A percentile compares a stretch with the other conserved stretches of the same genome.
phyloP scores from a whole-genome alignment of 1,284 basidiomycete genomes.

The Pseudozyma hubeiensis region DNA sequence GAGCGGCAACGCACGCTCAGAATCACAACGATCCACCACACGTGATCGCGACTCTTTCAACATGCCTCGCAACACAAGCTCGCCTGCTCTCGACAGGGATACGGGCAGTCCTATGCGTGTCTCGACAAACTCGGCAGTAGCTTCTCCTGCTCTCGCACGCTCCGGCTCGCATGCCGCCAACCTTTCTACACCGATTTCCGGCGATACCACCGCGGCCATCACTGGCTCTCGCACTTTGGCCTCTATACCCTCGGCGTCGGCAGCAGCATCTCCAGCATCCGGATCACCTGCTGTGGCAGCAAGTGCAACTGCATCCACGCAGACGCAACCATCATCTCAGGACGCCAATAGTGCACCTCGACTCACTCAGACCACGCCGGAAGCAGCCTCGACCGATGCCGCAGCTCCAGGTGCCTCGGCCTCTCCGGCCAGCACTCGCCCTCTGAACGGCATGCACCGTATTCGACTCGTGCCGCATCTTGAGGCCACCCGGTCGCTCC shows the following conservation, averaged over 20 bases:
- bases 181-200: neutral
- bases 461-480: conserved; percentile 91
- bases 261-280: conserved; percentile 6
- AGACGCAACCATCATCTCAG: neutral
- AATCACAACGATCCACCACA: conserved; percentile 26
- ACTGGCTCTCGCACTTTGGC: conserved; percentile 24
- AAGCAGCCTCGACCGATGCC: conserved; percentile 8
- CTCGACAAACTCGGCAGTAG: conserved; percentile 4
- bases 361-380: neutral
- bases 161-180: conserved; percentile 22
- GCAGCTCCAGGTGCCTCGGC: neutral
- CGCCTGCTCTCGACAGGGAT: conserved; percentile 24
- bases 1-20: conserved; percentile 23
- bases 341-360: conserved; percentile 12
- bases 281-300: conserved; percentile 6
- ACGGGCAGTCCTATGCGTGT: conserved; percentile 20
- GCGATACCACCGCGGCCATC: conserved; percentile 11
- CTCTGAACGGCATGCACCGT: conserved; percentile 69
- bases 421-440: conserved; percentile 10
- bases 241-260: conserved; percentile 7
- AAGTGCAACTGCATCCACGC: neutral
- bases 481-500: conserved; percentile 86
- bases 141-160: conserved; percentile 19
- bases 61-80: conserved; percentile 31
- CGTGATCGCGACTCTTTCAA: conserved; percentile 28